Conservation (phyloP, 1,139 yeast genomes). For the Hemisphaericaspora lyxosophila region DNA sequence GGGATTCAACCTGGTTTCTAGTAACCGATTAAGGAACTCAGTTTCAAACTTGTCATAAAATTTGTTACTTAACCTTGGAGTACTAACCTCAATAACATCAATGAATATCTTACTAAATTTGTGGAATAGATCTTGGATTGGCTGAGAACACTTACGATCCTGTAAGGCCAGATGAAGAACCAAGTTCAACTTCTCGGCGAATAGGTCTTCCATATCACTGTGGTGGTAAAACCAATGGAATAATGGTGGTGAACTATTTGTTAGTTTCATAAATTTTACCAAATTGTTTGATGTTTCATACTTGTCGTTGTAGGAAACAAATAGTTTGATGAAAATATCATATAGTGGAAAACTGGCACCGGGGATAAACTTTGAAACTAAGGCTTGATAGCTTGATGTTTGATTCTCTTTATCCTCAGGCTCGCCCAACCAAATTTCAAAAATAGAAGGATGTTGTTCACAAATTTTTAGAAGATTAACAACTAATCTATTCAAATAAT, state of each 20-base stretch:
- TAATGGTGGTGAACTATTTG: conserved; percentile 8
- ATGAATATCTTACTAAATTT: conserved; percentile 6
- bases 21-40: conserved; percentile 10
- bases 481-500: conserved; percentile 11
- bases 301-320: conserved; percentile 2
- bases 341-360: conserved; percentile 6
- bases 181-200: conserved; percentile 4
- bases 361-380: conserved; percentile 1
- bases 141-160: not conserved
- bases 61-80: conserved; percentile 5
- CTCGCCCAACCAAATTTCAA: conserved; percentile 12
- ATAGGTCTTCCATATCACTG: conserved; percentile 3
- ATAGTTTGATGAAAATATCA: conserved; percentile 5
- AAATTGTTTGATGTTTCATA: conserved; percentile 6
- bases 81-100: conserved; percentile 6
- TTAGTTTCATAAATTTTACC: conserved; percentile 8
- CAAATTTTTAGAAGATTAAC: conserved; percentile 10
- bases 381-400: not conserved
- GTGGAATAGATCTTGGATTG: conserved; percentile 3
- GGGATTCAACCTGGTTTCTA: conserved; percentile 5
- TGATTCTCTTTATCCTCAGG: not conserved
- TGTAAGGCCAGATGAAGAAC: conserved; percentile 2
- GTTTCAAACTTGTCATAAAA: conserved; percentile 10
- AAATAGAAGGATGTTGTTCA: conserved; percentile 10
- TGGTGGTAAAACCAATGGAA: conserved; percentile 6